Percentiles rank a stretch among this genome's conserved stretches.
Conservation (phyloP, 768 basidiomycete species). For the Strobilomyces dryophilus region DNA sequence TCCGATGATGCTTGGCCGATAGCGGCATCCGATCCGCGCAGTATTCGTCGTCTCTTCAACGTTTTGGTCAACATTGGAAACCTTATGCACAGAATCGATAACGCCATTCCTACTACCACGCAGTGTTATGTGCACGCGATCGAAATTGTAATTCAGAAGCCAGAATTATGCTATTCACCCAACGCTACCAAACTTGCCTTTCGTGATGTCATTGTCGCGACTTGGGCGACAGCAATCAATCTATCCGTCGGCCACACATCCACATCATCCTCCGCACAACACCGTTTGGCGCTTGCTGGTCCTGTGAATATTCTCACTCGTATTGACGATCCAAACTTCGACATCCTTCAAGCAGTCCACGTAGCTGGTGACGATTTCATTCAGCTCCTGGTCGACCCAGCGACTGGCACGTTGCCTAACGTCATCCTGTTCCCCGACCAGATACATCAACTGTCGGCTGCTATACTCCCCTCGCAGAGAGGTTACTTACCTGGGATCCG, state of each 20-base stretch:
- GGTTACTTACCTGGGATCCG: conserved; percentile 34
- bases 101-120: conserved; percentile 27
- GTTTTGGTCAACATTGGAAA: conserved; percentile 41
- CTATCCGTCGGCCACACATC: conserved; percentile 23
- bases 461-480: conserved; percentile 35
- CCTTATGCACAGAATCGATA: conserved; percentile 28
- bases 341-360: conserved; percentile 34
- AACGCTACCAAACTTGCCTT: conserved; percentile 25
- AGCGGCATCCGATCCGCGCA: conserved; percentile 24
- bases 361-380: conserved; percentile 32
- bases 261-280: conserved; percentile 19
- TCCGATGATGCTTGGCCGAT: conserved; percentile 24
- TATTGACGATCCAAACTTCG: conserved; percentile 33
- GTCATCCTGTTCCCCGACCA: conserved; percentile 41
- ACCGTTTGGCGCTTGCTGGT: conserved; percentile 17
- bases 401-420: conserved; percentile 38
- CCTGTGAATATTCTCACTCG: conserved; percentile 19
- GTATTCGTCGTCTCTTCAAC: conserved; percentile 42
- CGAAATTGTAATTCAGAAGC: conserved; percentile 38
- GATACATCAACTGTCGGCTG: conserved; percentile 30
- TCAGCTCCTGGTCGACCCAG: conserved; percentile 30
- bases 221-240: conserved; percentile 34
- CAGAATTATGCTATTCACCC: conserved; percentile 14
- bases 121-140: conserved; percentile 40
- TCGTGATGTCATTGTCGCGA: conserved; percentile 37